Percentiles rank a stretch among this genome's conserved stretches.
phyloP scores from a whole-genome alignment of 768 basidiomycete genomes.

The Cantharellus cinnabarinus region DNA sequence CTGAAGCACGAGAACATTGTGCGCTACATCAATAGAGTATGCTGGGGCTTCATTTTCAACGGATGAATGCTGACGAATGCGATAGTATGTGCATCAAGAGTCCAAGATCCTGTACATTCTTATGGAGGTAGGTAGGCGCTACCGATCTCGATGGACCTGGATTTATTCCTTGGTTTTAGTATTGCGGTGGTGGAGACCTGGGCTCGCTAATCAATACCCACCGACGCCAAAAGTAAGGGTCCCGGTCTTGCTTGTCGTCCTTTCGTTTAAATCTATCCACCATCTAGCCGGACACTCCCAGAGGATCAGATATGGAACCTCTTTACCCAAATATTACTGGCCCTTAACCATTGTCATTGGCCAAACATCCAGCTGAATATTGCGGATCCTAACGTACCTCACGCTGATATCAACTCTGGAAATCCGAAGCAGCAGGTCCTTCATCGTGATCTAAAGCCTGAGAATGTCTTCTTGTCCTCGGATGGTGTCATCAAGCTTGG shows the following conservation, averaged over 20 bases:
- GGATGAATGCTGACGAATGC: background rate
- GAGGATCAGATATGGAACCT: conserved; percentile 95
- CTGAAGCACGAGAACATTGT: conserved; percentile 92
- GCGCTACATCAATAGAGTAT: conserved; percentile 66
- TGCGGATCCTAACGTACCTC: background rate
- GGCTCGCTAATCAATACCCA: conserved; percentile 61
- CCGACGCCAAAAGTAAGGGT: conserved; percentile 1
- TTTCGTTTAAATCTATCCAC: conserved; percentile 28
- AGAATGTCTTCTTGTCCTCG: conserved; percentile 90
- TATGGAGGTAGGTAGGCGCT: conserved; percentile 42
- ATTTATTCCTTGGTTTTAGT: conserved; percentile 18
- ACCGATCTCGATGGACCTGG: background rate
- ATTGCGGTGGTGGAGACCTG: conserved; percentile 92
- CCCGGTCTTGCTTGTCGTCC: no score
- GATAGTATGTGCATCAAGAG: conserved; percentile 62
- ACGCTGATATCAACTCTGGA: conserved; percentile 2
- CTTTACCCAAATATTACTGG: conserved; percentile 80
- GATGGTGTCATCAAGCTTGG: conserved; percentile 80
- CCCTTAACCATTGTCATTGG: conserved; percentile 83
- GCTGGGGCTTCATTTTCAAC: conserved; percentile 4
- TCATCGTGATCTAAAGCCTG: conserved; percentile 92
- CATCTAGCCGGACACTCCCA: conserved; percentile 40
- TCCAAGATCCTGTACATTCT: conserved; percentile 85
- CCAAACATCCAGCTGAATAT: conserved; percentile 24
- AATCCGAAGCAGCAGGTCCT: conserved; percentile 28